phyloP scores from a whole-genome alignment of 495 filamentous ascomycete genomes.

The Penicillium waksmanii region DNA sequence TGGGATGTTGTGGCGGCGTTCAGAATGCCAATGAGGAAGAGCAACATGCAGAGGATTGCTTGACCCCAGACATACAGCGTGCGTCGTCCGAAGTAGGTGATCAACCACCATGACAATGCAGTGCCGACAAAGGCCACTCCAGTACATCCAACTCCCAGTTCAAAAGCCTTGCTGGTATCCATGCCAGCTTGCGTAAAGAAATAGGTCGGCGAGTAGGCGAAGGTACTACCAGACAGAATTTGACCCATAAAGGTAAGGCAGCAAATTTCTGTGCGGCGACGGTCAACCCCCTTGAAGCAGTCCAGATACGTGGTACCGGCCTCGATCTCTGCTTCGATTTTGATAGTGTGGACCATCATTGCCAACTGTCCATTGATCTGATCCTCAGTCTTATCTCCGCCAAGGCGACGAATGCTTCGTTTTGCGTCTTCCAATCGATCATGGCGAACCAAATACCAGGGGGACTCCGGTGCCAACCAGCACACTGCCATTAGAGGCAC shows the following conservation, averaged over 20 bases:
- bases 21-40: conserved; percentile 69
- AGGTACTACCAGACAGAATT: conserved; percentile 69
- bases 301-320: conserved; percentile 63
- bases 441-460: conserved; percentile 66
- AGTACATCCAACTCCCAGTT: conserved; percentile 50
- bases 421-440: conserved; percentile 53
- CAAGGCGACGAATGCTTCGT: conserved; percentile 43
- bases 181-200: conserved; percentile 75
- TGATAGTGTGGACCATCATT: conserved; percentile 65
- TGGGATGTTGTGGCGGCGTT: conserved; percentile 53
- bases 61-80: conserved; percentile 70
- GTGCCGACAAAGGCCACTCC: conserved; percentile 65
- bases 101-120: conserved; percentile 56
- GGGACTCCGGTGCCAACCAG: conserved; percentile 63
- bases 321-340: conserved; percentile 61
- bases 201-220: conserved; percentile 72
- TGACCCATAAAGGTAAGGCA: conserved; percentile 74
- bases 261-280: conserved; percentile 72
- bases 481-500: conserved; percentile 58
- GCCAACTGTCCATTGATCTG: conserved; percentile 50
- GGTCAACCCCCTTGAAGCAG: conserved; percentile 71
- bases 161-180: conserved; percentile 54
- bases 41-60: conserved; percentile 55
- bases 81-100: conserved; percentile 59
- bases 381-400: conserved; percentile 52